Percentiles rank a stretch among this genome's conserved stretches.
These are phyloP conservation scores for Lactifluus subvellereus DNA, from an alignment of 768 basidiomycete species.

Conservation along the genomic window DNA sequence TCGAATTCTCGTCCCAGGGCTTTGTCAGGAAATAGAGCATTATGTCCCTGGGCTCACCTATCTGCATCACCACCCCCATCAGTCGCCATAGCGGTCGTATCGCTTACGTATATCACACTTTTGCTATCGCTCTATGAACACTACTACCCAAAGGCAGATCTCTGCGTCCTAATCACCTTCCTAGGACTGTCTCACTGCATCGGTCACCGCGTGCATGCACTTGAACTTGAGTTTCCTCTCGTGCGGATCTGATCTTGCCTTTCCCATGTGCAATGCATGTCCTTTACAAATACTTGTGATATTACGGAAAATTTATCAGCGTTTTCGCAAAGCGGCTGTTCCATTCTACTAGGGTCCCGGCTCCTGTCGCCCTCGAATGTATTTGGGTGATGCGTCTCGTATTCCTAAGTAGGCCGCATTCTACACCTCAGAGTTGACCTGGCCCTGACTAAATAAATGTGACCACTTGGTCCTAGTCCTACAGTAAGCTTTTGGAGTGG, in stretches of 20 bases:
- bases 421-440: not conserved
- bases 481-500: slow-evolving; percentile 17
- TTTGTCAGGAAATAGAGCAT: too few relatives aligned
- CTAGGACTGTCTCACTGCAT: slow-evolving; percentile 15
- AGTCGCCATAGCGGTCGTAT: slow-evolving; percentile 13
- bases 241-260: not conserved
- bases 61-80: not conserved
- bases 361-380: slow-evolving; percentile 22
- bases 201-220: not conserved
- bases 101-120: slow-evolving; percentile 8
- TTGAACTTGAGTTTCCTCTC: not conserved
- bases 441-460: not conserved
- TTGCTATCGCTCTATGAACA: slow-evolving; percentile 10
- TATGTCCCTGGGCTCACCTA: not conserved
- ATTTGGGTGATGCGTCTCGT: slow-evolving; percentile 23
- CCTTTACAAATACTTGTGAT: not conserved
- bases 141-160: slow-evolving; percentile 20
- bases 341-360: not conserved
- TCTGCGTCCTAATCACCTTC: slow-evolving; percentile 18
- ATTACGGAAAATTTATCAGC: not conserved
- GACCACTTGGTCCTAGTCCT: slow-evolving; percentile 9
- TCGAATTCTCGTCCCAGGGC: not conserved
- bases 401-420: slow-evolving; percentile 17
- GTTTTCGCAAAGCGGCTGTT: slow-evolving; percentile 18
- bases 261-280: not conserved